phyloP scores from a whole-genome alignment of 2,329 filamentous ascomycete species.

The Pseudocercospora cruenta region DNA sequence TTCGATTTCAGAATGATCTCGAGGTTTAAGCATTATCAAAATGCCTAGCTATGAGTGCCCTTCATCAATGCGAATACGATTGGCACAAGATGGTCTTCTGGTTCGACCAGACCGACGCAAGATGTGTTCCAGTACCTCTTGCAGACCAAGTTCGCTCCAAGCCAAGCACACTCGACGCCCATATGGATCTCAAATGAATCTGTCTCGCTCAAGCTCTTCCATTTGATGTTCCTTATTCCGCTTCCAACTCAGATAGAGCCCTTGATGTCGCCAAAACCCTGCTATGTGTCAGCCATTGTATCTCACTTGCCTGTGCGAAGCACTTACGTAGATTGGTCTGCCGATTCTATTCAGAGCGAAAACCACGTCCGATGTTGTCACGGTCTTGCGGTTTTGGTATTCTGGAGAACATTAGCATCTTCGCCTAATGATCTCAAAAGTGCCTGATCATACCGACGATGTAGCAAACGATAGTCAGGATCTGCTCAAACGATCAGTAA shows the following conservation, averaged over 20 bases:
- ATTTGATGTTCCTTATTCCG: too few species aligned
- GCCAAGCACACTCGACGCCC: too few species aligned
- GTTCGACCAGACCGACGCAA: background rate
- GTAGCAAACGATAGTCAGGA: background rate
- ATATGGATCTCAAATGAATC: too few species aligned
- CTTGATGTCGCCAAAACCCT: background rate
- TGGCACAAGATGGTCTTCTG: background rate
- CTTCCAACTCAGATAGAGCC: too few species aligned
- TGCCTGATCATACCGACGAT: slow-evolving; percentile 3
- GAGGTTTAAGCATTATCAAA: too few species aligned
- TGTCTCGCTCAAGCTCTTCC: too few species aligned
- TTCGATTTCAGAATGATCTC: too few species aligned
- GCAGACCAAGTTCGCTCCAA: too few species aligned
- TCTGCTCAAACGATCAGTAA: slow-evolving; percentile 2
- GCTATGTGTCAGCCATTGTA: background rate
- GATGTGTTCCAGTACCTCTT: background rate
- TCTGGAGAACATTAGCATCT: slow-evolving; percentile 43
- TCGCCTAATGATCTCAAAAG: background rate
- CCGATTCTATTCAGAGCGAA: slow-evolving; percentile 9
- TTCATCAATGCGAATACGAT: too few species aligned
- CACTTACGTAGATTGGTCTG: slow-evolving; percentile 15
- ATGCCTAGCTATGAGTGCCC: too few species aligned
- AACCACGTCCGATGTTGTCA: slow-evolving; percentile 62
- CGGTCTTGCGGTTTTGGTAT: slow-evolving; percentile 60
- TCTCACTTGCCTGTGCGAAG: background rate